A percentile compares a stretch with the other conserved stretches of the same genome.
Evolutionary conservation across 768 basidiomycete genomes (phyloP).

Genomic region (Rhizopogon roseolus): DNA sequence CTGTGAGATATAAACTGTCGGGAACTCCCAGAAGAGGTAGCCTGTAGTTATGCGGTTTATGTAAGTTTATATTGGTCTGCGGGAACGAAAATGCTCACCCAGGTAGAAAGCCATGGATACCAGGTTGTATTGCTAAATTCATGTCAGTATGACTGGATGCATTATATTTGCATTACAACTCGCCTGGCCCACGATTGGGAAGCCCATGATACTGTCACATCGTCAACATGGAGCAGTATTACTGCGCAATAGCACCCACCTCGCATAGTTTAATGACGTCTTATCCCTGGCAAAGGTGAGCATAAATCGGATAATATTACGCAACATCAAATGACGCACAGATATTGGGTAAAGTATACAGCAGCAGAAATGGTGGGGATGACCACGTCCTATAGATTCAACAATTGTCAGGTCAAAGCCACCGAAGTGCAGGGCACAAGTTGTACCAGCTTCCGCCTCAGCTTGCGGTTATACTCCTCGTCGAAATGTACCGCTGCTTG

Average conservation of each 20-base stretch:
- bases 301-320: not conserved
- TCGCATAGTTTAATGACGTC: slow-evolving; percentile 68
- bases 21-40: slow-evolving; percentile 59
- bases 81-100: slow-evolving; percentile 27
- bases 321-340: slow-evolving; percentile 33
- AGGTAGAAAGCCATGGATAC: slow-evolving; percentile 62
- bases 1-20: slow-evolving; percentile 62
- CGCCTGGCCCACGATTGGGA: slow-evolving; percentile 61
- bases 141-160: slow-evolving; percentile 1
- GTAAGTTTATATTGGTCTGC: not conserved
- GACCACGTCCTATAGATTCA: slow-evolving; percentile 36
- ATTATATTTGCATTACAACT: not conserved
- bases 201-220: slow-evolving; percentile 50
- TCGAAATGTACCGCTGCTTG: slow-evolving; percentile 48
- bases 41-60: slow-evolving; percentile 25
- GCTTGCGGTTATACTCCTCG: slow-evolving; percentile 53
- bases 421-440: not conserved
- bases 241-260: slow-evolving; percentile 26
- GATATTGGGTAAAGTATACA: slow-evolving; percentile 64
- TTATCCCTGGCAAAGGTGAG: slow-evolving; percentile 45
- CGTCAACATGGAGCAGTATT: slow-evolving; percentile 4
- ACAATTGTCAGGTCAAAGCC: not conserved
- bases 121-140: slow-evolving; percentile 52
- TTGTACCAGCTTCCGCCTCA: slow-evolving; percentile 54
- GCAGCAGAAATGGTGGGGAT: slow-evolving; percentile 57